phyloP scores from a whole-genome alignment of 2,329 filamentous ascomycete genomes.

The Aspergillus tubingensis region DNA sequence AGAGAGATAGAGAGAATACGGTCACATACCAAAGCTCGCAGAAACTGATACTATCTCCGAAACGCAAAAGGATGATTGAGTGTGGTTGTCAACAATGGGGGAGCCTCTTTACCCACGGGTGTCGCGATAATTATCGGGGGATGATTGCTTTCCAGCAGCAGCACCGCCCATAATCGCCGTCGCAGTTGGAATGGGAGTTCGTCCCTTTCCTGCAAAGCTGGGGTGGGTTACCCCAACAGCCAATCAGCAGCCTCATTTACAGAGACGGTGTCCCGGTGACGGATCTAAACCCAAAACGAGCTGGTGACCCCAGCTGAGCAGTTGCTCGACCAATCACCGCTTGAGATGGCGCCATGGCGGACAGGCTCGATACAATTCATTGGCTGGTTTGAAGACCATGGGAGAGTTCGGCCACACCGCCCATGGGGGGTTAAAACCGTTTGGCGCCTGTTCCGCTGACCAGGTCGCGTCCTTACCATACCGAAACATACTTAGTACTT shows the following conservation, averaged over 20 bases:
- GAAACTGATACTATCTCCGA: background rate
- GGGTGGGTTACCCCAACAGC: constrained; percentile 8
- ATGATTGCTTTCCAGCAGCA: background rate
- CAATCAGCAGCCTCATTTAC: constrained; percentile 6
- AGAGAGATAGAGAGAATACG: background rate
- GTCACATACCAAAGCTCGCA: constrained; percentile 16
- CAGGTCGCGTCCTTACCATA: background rate
- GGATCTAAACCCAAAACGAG: constrained; percentile 20
- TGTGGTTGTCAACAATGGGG: constrained; percentile 2
- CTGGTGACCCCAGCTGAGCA: constrained; percentile 7
- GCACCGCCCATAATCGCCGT: background rate
- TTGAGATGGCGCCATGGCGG: background rate
- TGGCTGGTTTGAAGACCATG: constrained; percentile 23
- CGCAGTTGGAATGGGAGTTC: constrained; percentile 2
- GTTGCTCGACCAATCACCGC: constrained; percentile 12
- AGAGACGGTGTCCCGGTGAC: constrained; percentile 11
- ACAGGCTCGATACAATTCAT: constrained; percentile 18
- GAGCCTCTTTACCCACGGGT: background rate
- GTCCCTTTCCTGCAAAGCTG: constrained; percentile 5
- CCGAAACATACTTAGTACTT: background rate
- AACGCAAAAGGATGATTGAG: background rate
- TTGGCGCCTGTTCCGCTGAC: constrained; percentile 22
- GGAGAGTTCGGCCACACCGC: constrained; percentile 20
- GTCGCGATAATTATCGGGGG: background rate
- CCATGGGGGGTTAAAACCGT: constrained; percentile 4